These are phyloP conservation scores for Flaveria robusta DNA, from an alignment of 129 eudicot species.

Conservation along the genomic window DNA sequence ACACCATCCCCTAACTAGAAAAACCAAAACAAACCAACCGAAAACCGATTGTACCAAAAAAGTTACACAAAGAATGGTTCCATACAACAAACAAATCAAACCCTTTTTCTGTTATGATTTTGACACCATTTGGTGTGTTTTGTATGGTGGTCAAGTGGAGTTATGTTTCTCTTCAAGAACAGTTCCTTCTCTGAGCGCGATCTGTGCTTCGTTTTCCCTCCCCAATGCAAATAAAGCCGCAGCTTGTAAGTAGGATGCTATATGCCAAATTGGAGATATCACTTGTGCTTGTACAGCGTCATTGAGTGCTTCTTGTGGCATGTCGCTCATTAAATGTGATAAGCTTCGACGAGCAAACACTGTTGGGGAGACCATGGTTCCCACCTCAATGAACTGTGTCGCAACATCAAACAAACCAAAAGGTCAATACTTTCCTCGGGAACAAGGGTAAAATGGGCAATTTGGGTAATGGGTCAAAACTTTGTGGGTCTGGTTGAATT, in stretches of 20 bases:
- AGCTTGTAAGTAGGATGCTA: conserved; percentile 87
- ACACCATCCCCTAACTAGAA: conserved; percentile 39
- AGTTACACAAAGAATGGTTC: conserved; percentile 37
- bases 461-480: not conserved
- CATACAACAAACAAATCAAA: conserved; percentile 34
- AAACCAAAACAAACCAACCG: conserved; percentile 15
- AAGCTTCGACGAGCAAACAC: conserved; percentile 87
- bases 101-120: conserved; percentile 3
- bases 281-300: conserved; percentile 97
- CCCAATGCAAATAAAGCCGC: conserved; percentile 75
- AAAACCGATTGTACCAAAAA: conserved; percentile 34
- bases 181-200: conserved; percentile 83
- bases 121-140: conserved; percentile 12
- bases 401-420: conserved; percentile 12
- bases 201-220: conserved; percentile 86
- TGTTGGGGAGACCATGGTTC: conserved; percentile 93
- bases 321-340: conserved; percentile 68
- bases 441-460: not conserved
- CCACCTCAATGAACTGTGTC: conserved; percentile 80
- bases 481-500: not conserved
- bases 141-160: conserved; percentile 25
- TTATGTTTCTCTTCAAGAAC: conserved; percentile 77
- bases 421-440: no score
- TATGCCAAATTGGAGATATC: conserved; percentile 86
- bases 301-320: conserved; percentile 79